Evolutionary conservation across 345 rosid genomes (phyloP), one percentile per base, ranked within the genome.

Genomic region (Eucalyptus marginata): DNA sequence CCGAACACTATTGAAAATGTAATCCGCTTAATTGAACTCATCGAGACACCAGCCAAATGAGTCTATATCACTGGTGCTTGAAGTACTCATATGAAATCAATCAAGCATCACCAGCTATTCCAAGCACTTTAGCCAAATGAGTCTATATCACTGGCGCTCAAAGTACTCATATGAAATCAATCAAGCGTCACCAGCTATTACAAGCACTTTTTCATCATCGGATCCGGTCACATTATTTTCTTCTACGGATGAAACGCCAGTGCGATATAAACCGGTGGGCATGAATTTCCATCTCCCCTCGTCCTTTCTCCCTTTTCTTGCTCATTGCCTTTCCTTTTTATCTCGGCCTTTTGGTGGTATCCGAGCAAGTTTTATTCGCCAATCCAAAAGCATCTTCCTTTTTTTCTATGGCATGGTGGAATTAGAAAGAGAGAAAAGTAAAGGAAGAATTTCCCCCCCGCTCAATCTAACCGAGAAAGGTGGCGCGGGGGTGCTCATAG

Each of bases 331-430:
- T 11, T 11, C 47, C 29, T 76, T 76, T 76, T 36, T 20, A 76
- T 40, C 84, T 76, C 40, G 13, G 47, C 84, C 43, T 76, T 76
- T 76, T 22, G 29, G 43, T 36, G 47, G 84, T 76, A 76, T 20
- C 84, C 84, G 20, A 20, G 15, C 47, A 20, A 76, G 15, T 20
- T 71, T 33, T 12, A 40, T 12, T 76, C 15, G 15, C 29, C 83
- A 76, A 36, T 76, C 84, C 84, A 40, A 76, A 76, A 20, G 84
- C 84, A 76, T 40, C 84, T 76, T 20, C 84, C 84, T 40, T 76
- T 44, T 76, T 43, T 76, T 20, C 81, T 36, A 56, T 11, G 84
- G 84, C 84, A 40, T 40, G 84, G 84, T 76, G 84, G 29, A 10
- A 76, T 40, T 76, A 40, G 29, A 76, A 76, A 76, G 84, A 40